Evolutionary conservation across 2,329 filamentous ascomycete species (phyloP), one percentile per base, ranked within the genome.

Genomic region (Alternaria dauci): DNA sequence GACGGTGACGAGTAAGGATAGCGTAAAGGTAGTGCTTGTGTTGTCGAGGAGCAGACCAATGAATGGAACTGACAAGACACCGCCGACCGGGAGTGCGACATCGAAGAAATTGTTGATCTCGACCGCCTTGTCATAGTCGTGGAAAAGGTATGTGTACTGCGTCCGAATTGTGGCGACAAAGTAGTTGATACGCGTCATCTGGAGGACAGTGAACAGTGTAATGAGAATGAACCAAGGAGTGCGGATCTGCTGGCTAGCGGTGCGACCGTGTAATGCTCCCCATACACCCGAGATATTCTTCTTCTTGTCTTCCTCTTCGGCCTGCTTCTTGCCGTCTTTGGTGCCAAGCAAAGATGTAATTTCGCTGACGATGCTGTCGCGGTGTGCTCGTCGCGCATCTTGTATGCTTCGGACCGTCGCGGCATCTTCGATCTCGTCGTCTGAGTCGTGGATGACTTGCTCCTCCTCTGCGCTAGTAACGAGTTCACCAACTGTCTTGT

Each of bases 211-310:
- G 78, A 96, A 95, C 12, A 93, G 78, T 11, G 91, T 91, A 70
- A 96, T 92, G 52, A 96, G 84, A 18, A 93, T 82, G 76, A 95
- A 97, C 93, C 93, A 97, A 0, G 90, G 90, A 2, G 90, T 92
- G 8, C 81, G 78, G 67, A 97, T 90, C 78, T 97, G 94, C 70
- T 92, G 81, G 23, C 84, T 71, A 0, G 91, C 91, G 0, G 90
- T 87, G 66, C 84, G 83, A 52, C 88, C 88, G 74, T 97, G 94
- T 79, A 97, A 86, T 23, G 90, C 90, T 26, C 94, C 94, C 91
- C 92, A 97, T 34, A 97, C 91, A 5, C 92, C 93, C 18, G 89
- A 91, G 9, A 84, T 86, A 52, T 86, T 83, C 63, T 91, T 90
- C 73, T 89, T 90, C 69, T 85, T 83, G 73, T 91, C 89, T 77